Conservation (phyloP, 139 green algal genomes). For the Picochlorum sp. region DNA sequence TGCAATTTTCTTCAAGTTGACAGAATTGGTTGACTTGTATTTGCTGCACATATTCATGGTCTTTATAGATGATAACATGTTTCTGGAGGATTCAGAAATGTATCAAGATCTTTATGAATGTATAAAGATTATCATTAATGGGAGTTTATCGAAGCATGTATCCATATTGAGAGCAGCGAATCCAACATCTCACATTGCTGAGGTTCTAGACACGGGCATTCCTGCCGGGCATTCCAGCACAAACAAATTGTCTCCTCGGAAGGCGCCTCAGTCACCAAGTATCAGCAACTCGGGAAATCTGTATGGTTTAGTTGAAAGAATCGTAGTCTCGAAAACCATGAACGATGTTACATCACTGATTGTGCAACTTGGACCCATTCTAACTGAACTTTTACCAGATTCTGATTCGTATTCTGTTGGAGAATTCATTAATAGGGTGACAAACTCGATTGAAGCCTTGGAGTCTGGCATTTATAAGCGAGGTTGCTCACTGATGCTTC, state of each 20-base stretch:
- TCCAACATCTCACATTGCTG: too few relatives aligned
- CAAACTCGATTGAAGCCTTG: slow-evolving; percentile 27
- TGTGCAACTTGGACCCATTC: slow-evolving; percentile 10
- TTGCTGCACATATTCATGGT: slow-evolving; percentile 24
- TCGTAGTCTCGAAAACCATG: slow-evolving; percentile 20
- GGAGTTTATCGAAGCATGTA: too few relatives aligned
- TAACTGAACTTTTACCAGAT: too few relatives aligned
- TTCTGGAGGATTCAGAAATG: neutral
- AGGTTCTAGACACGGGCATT: too few relatives aligned
- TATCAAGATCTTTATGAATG: too few relatives aligned
- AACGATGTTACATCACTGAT: slow-evolving; percentile 15
- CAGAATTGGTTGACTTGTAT: slow-evolving; percentile 41
- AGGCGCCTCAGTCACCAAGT: neutral
- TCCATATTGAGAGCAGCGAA: too few relatives aligned
- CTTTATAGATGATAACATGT: slow-evolving; percentile 22
- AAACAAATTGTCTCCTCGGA: neutral
- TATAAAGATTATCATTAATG: too few relatives aligned
- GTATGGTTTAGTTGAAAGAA: slow-evolving; percentile 29
- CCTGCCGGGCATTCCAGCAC: too few relatives aligned
- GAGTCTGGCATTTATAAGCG: slow-evolving; percentile 13
- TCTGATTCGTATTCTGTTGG: too few relatives aligned
- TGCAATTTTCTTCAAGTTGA: slow-evolving; percentile 25
- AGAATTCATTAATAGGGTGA: too few relatives aligned
- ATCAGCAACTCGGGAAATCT: slow-evolving; percentile 23
- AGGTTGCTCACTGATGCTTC: slow-evolving; percentile 17